Conservation (phyloP, 495 filamentous ascomycete species). For the Penicillium ochrochloron region DNA sequence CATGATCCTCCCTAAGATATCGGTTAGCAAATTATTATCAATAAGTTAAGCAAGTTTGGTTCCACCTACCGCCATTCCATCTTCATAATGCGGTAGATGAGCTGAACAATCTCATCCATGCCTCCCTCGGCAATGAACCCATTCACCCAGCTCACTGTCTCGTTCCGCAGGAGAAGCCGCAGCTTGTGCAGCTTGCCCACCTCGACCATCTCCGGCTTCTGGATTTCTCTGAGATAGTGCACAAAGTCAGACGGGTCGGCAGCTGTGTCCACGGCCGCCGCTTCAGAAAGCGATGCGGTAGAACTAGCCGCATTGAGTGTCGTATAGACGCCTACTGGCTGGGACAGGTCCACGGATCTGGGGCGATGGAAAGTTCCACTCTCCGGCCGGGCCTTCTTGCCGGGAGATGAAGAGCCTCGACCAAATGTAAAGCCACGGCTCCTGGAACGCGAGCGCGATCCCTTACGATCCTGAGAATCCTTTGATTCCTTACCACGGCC, state of each 20-base stretch:
- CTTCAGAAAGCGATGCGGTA: constrained; percentile 47
- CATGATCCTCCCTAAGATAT: constrained; percentile 83
- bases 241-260: constrained; percentile 79
- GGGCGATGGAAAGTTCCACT: constrained; percentile 47
- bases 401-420: constrained; percentile 60
- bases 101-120: constrained; percentile 85
- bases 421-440: constrained; percentile 79
- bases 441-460: constrained; percentile 63
- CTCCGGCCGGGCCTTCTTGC: constrained; percentile 59
- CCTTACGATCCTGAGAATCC: constrained; percentile 55
- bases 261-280: constrained; percentile 49
- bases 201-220: constrained; percentile 80
- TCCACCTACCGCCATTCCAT: constrained; percentile 89
- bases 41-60: background rate
- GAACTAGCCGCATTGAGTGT: constrained; percentile 49
- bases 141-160: constrained; percentile 94
- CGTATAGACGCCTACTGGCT: constrained; percentile 52
- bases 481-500: constrained; percentile 48
- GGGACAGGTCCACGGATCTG: constrained; percentile 47
- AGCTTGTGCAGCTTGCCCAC: constrained; percentile 95
- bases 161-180: constrained; percentile 85
- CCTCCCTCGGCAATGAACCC: constrained; percentile 85
- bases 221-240: constrained; percentile 73
- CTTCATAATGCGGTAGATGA: constrained; percentile 88
- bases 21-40: constrained; percentile 17